Base-by-base conservation (phyloP, 768 basidiomycete species). In the Lactifluus volemus region DNA sequence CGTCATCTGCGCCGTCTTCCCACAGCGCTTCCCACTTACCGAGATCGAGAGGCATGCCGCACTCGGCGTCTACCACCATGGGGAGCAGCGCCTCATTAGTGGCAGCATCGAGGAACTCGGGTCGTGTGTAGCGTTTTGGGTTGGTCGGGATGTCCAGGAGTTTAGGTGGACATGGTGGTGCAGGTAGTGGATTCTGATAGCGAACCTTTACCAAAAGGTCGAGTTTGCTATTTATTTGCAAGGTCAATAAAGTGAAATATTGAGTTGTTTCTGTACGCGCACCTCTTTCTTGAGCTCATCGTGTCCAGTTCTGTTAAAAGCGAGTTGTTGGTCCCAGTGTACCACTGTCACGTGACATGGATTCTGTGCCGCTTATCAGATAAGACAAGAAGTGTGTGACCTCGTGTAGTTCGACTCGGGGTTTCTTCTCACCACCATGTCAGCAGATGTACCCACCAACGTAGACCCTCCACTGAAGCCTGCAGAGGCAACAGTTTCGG, bases 161-260 rank as follows among this genome's bases (percentile, higher is more conserved):
- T 74, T 97, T 96, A 30, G 97, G 96, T 6, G 97, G 97, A 78
- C 91, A 98, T 79, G 97, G 93, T 34, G 97, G 97, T 12, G 93
- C 79, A 2, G 96, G 96, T 3, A 99, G 82, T 3, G 95, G 94
- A 74, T 98, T 97, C 44, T 86, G 82, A 73, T 95, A 98, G 12
- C 96, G 88, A 38, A 96, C 93, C 56, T 92, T 86, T 53, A 96
- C 91, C 55, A 98, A 79, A 30, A 99, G 83, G 73, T 98, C 94
- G 53, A 94, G 80, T 74, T 93, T 94, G 67, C 83, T 78, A 77
- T 73, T 66, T 71, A 7, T 17, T 12, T 17, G 5, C 41, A 8
- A 42, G 25, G n/a, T 38, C 21, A 47, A 11, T 10, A 25, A 34
- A 14, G 14, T 44, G 12, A 10, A 14, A 38, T 7, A n/a, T 10